These are phyloP conservation scores for Sugiyamaella chiloensis DNA, from an alignment of 805 yeast genomes.

Conservation along the genomic window DNA sequence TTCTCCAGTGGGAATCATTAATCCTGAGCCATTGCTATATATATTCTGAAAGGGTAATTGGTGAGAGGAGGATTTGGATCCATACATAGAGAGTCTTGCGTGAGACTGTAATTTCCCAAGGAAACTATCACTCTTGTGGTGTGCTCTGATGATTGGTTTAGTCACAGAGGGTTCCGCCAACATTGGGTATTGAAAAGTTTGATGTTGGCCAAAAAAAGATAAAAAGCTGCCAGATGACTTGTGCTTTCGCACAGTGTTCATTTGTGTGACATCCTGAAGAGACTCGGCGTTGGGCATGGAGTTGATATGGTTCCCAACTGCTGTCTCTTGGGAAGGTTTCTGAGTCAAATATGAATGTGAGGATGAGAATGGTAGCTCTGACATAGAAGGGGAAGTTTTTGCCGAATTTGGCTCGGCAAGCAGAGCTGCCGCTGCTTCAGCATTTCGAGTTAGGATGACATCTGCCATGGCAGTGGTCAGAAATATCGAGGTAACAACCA, in stretches of 20 bases:
- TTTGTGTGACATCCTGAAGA: too few relatives aligned
- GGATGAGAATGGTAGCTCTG: not conserved
- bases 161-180: not conserved
- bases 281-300: not conserved
- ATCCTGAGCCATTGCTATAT: not conserved
- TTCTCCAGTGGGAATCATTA: conserved; percentile 1
- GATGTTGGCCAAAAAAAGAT: conserved; percentile 13
- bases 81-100: not conserved
- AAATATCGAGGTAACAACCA: conserved; percentile 6
- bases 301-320: not conserved
- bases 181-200: not conserved
- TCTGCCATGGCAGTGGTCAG: conserved; percentile 14
- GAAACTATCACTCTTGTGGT: conserved; percentile 18
- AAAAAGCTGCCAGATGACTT: conserved; percentile 15
- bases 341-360: conserved; percentile 2
- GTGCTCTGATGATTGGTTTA: conserved; percentile 15
- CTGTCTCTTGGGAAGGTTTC: conserved; percentile 11
- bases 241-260: conserved; percentile 16
- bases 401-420: not conserved
- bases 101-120: conserved; percentile 10
- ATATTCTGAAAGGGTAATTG: conserved; percentile 1
- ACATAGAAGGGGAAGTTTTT: not conserved
- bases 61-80: not conserved
- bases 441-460: not conserved
- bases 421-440: not conserved